These are phyloP conservation scores for Candida buenavistaensis DNA, from an alignment of 1,139 yeast genomes.

Conservation along the genomic window DNA sequence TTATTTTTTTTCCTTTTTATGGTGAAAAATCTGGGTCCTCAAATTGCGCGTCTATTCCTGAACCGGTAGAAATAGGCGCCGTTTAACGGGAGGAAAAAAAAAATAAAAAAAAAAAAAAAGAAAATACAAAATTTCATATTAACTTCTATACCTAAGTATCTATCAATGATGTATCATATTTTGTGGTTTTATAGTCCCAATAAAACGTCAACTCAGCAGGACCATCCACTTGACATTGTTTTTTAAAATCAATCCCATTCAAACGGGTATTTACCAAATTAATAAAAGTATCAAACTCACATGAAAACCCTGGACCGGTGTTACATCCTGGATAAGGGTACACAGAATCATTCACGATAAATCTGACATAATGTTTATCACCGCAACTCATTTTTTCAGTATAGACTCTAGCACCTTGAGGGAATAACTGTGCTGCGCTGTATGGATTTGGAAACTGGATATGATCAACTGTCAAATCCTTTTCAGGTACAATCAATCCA, in stretches of 20 bases:
- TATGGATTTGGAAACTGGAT: conserved; percentile 41
- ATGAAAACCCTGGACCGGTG: conserved; percentile 59
- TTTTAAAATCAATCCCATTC: conserved; percentile 25
- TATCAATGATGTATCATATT: conserved; percentile 26
- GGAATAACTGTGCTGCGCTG: conserved; percentile 45
- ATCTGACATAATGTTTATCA: conserved; percentile 39
- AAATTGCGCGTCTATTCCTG: too few relatives aligned
- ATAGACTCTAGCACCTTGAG: conserved; percentile 53
- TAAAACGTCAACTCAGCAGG: conserved; percentile 29
- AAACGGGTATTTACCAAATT: conserved; percentile 32
- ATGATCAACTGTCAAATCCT: conserved; percentile 18
- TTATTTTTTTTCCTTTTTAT: too few relatives aligned
- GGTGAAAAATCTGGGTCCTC: too few relatives aligned
- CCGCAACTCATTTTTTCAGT: conserved; percentile 45
- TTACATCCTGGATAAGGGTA: conserved; percentile 52
- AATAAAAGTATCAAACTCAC: conserved; percentile 44
- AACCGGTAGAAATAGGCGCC: too few relatives aligned
- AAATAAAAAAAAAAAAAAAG: too few relatives aligned
- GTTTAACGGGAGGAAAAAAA: too few relatives aligned
- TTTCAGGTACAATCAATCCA: conserved; percentile 41
- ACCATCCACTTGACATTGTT: conserved; percentile 34
- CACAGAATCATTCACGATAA: conserved; percentile 57
- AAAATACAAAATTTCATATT: too few relatives aligned
- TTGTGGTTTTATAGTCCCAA: conserved; percentile 32
- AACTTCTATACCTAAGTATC: too few relatives aligned